Percentiles rank a stretch among this genome's conserved stretches.
Evolutionary conservation across 306 rosid genomes (phyloP).

Genomic region (Acacia acuminata): DNA sequence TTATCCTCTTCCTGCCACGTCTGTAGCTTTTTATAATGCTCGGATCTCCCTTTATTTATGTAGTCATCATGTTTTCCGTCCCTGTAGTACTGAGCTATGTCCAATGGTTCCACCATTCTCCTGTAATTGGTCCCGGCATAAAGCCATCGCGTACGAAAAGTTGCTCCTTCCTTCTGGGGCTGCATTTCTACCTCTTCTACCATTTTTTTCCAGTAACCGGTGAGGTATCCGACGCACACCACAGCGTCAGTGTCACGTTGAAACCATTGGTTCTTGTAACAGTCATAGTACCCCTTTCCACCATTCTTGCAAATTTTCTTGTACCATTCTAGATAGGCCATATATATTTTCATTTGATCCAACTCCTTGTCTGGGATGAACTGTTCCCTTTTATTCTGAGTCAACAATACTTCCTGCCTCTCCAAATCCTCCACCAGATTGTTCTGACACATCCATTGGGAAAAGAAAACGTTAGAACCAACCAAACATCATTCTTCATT

Average conservation of each 20-base stretch:
- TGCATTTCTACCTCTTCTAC: not conserved
- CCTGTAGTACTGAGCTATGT: slow-evolving; percentile 38
- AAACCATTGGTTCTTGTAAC: slow-evolving; percentile 27
- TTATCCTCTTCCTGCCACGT: too few species aligned
- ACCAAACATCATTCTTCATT: not conserved
- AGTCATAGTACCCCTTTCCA: not conserved
- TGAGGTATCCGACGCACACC: not conserved
- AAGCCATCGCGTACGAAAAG: slow-evolving; percentile 45
- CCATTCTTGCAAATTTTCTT: slow-evolving; percentile 25
- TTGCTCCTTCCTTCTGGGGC: slow-evolving; percentile 48
- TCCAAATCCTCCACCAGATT: too few species aligned
- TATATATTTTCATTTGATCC: slow-evolving; percentile 24
- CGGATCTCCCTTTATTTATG: too few species aligned
- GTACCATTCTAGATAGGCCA: slow-evolving; percentile 75
- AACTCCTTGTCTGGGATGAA: too few species aligned
- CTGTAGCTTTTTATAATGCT: too few species aligned
- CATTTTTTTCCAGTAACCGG: slow-evolving; percentile 30
- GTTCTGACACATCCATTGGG: not conserved
- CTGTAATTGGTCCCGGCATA: slow-evolving; percentile 49
- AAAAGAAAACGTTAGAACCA: not conserved
- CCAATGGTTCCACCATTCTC: slow-evolving; percentile 71
- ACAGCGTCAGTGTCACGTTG: too few species aligned
- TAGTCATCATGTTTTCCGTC: too few species aligned
- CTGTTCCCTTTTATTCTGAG: too few species aligned
- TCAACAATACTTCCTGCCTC: too few species aligned